Base-by-base conservation (phyloP, 768 basidiomycete genomes). In the Phlebiopsis gigantea region DNA sequence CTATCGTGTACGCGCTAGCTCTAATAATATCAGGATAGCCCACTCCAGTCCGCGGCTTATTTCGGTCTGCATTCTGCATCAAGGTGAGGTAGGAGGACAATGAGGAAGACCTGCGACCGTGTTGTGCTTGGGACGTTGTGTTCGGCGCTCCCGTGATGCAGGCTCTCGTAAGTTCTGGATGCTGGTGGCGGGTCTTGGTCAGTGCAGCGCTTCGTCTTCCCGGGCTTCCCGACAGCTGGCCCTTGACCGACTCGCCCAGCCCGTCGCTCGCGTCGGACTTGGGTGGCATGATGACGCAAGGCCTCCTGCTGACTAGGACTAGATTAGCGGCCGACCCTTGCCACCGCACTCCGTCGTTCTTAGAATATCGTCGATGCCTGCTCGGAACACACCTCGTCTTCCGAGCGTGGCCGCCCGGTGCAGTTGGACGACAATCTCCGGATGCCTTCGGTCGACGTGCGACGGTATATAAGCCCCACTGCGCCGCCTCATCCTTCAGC, bases 161-260 rank as follows among this genome's bases (percentile, higher is more conserved):
- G 34, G 34, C 34, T 39, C 34, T 39, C 34, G 34, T 39, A 39
- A 39, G 34, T 39, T 39, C 34, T 39, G 34, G 34, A 39, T 39
- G 34, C 34, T 17, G 12, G 34, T 45, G 44, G n/a, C 44, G 10
- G 9, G 46, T 21, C 47, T 48, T 48, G 28, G 47, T 48, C 47
- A 48, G 47, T 48, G 17, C n/a, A 48, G 50, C 50, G 50, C 50
- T 39, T 31, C 50, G 50, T 41, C 31, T 51, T 51, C 50, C 50
- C 39, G 30, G 17, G 8, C 39, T 41, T 51, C 34, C 50, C 50
- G 50, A 51, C 17, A 12, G 34, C 19, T 41, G 50, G 29, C 50
- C 31, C 39, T 10, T 31, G 34, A 5, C 50, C 50, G 50, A 51
- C 50, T 6, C 50, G 31, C 24, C 31, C 15, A 51, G 28, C 17